These are phyloP conservation scores for Sporothrix schenckii DNA, from an alignment of 2,329 filamentous ascomycete species.

Conservation along the genomic window DNA sequence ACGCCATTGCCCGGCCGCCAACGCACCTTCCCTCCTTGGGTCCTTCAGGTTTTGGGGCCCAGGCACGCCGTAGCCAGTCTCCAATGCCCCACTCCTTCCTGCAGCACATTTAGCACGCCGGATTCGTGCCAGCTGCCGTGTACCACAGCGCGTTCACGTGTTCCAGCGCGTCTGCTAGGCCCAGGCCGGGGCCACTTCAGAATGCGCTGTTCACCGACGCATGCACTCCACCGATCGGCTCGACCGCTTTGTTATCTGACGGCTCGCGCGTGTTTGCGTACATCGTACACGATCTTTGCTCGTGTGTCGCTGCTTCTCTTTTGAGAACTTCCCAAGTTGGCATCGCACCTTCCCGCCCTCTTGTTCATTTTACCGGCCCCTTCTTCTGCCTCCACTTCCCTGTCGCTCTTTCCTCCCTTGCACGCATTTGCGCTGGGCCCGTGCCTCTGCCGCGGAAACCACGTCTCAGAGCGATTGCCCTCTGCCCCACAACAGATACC, in stretches of 20 bases:
- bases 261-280: no score
- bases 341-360: constrained; percentile 19
- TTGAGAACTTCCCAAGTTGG: background rate
- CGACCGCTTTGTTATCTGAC: constrained; percentile 3
- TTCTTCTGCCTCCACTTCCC: constrained; percentile 25
- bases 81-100: constrained; percentile 25
- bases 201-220: constrained; percentile 14
- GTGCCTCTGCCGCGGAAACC: constrained; percentile 28
- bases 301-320: background rate
- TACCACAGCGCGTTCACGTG: constrained; percentile 36
- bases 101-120: background rate
- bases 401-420: constrained; percentile 28
- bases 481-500: constrained; percentile 30
- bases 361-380: constrained; percentile 27
- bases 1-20: constrained; percentile 11
- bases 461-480: constrained; percentile 23
- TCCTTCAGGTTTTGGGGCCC: background rate
- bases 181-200: background rate
- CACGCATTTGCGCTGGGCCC: constrained; percentile 13
- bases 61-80: background rate
- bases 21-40: constrained; percentile 21
- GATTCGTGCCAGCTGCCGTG: constrained; percentile 9
- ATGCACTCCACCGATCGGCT: constrained; percentile 25
- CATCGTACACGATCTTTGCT: background rate
- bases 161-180: constrained; percentile 34